Evolutionary conservation across 208 protist species (phyloP).

Genomic region (Wallacemonas collosoma): DNA sequence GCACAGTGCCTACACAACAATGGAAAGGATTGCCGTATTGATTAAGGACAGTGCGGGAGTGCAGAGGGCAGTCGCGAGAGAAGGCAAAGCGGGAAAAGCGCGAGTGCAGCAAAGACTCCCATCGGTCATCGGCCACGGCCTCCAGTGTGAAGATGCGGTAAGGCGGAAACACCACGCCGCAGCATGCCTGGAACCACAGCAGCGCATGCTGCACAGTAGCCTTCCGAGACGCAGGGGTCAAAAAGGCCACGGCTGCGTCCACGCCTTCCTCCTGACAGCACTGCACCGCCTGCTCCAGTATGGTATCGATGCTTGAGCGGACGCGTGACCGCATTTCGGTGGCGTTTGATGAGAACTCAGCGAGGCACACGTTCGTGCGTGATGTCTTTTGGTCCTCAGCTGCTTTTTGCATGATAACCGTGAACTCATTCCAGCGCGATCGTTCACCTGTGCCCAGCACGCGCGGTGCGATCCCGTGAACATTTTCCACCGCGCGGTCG

Average conservation of each 20-base stretch:
- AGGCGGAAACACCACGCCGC: constrained; percentile 17
- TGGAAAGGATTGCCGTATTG: constrained; percentile 6
- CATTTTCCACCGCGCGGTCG: background rate
- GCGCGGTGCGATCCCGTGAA: constrained; percentile 8
- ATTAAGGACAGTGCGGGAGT: constrained; percentile 2
- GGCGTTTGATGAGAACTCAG: background rate
- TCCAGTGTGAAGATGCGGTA: constrained; percentile 30
- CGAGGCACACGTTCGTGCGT: constrained; percentile 4
- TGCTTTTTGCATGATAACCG: background rate
- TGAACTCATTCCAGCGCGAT: background rate
- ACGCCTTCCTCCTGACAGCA: constrained; percentile 10
- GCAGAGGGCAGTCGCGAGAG: background rate
- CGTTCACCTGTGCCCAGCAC: background rate
- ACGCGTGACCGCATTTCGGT: background rate
- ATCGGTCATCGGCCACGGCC: constrained; percentile 11
- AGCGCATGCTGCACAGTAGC: constrained; percentile 23
- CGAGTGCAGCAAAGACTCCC: constrained; percentile 12
- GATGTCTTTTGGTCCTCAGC: background rate
- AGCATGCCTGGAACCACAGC: constrained; percentile 18
- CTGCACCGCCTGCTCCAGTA: constrained; percentile 20
- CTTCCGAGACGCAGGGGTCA: constrained; percentile 18
- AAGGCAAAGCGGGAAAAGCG: background rate
- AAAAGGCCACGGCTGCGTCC: constrained; percentile 23
- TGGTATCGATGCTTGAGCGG: background rate
- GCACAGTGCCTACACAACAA: background rate